These are phyloP conservation scores for Mycocentrospora acerina DNA, from an alignment of 2,329 filamentous ascomycete genomes.

Conservation along the genomic window DNA sequence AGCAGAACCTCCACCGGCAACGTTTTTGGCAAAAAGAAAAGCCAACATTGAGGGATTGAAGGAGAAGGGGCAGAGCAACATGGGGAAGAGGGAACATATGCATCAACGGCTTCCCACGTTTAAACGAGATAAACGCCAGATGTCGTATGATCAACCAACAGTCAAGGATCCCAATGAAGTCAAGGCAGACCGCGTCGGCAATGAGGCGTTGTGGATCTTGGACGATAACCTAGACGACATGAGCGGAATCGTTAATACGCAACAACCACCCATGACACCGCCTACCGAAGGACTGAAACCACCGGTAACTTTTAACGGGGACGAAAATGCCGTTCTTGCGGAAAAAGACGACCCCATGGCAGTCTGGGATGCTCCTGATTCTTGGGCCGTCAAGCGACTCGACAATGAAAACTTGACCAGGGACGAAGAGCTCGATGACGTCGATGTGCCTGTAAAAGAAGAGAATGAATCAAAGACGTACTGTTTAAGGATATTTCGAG, in stretches of 20 bases:
- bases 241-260: conserved; percentile 77
- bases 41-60: conserved; percentile 19
- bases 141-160: conserved; percentile 22
- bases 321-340: conserved; percentile 27
- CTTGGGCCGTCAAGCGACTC: conserved; percentile 83
- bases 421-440: conserved; percentile 67
- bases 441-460: conserved; percentile 64
- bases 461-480: conserved; percentile 77
- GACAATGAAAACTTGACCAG: conserved; percentile 61
- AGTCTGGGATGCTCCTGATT: conserved; percentile 91
- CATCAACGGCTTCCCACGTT: conserved; percentile 52
- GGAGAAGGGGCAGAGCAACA: conserved; percentile 23
- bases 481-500: conserved; percentile 93
- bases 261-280: conserved; percentile 68
- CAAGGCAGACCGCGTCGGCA: conserved; percentile 46
- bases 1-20: conserved; percentile 31
- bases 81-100: conserved; percentile 41
- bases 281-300: conserved; percentile 52
- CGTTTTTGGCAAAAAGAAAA: conserved; percentile 29
- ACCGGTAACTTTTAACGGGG: conserved; percentile 49
- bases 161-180: conserved; percentile 50
- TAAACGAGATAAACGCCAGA: conserved; percentile 44
- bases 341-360: conserved; percentile 47
- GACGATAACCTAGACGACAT: conserved; percentile 89
- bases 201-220: conserved; percentile 69